phyloP scores from a whole-genome alignment of 441 rosid genomes.

The Adansonia grandidieri region DNA sequence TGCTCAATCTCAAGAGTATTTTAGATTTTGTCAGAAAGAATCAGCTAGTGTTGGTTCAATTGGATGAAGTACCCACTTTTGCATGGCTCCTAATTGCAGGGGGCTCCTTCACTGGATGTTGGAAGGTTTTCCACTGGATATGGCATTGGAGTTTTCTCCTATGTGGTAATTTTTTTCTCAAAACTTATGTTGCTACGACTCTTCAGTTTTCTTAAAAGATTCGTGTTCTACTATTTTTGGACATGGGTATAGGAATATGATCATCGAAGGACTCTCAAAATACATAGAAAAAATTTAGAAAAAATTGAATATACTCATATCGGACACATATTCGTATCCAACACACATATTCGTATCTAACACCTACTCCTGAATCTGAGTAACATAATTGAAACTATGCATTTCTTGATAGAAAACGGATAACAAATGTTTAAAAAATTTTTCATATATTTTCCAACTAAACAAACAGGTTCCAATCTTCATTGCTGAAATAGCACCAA shows the following conservation, averaged over 20 bases:
- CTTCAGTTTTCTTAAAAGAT: no score
- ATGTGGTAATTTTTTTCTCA: slow-evolving; percentile 57
- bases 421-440: background rate
- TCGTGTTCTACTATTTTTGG: no score
- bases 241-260: no score
- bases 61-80: background rate
- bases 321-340: no score
- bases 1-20: background rate
- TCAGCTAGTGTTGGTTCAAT: background rate
- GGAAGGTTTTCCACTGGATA: slow-evolving; percentile 88
- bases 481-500: slow-evolving; percentile 91
- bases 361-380: no score
- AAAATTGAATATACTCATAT: no score
- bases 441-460: slow-evolving; percentile 7
- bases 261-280: no score
- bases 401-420: background rate
- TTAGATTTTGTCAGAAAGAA: background rate
- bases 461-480: slow-evolving; percentile 69
- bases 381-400: background rate
- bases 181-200: background rate
- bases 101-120: slow-evolving; percentile 57
- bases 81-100: slow-evolving; percentile 43
- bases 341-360: no score
- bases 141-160: slow-evolving; percentile 88
- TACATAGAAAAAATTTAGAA: no score